Percentiles rank a stretch among this genome's conserved stretches.
These are phyloP conservation scores for Clathrospora elynae DNA, from an alignment of 2,329 filamentous ascomycete genomes.

Conservation along the genomic window DNA sequence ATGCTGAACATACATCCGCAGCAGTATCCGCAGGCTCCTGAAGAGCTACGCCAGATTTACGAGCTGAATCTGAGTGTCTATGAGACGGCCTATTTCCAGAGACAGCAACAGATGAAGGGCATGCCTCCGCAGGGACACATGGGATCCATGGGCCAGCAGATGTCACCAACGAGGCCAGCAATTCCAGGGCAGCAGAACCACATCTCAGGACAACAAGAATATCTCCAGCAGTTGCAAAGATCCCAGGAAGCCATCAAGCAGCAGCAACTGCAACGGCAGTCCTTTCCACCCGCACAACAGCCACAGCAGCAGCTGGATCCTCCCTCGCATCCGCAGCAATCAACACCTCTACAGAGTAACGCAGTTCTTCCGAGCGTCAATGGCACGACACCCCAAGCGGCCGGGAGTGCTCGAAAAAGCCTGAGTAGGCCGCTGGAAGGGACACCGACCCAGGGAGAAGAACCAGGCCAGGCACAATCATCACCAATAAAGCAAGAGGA, in stretches of 20 bases:
- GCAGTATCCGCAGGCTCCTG: slow-evolving; percentile 65
- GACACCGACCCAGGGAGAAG: slow-evolving; percentile 42
- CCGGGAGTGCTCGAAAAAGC: slow-evolving; percentile 44
- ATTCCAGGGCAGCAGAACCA: slow-evolving; percentile 46
- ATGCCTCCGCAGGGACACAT: slow-evolving; percentile 38
- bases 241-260: slow-evolving; percentile 48
- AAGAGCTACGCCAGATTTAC: slow-evolving; percentile 73
- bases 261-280: slow-evolving; percentile 37
- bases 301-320: slow-evolving; percentile 27
- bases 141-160: slow-evolving; percentile 36
- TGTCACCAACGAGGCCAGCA: slow-evolving; percentile 44
- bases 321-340: slow-evolving; percentile 30
- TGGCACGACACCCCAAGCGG: slow-evolving; percentile 54
- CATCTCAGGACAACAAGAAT: slow-evolving; percentile 57
- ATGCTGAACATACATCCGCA: slow-evolving; percentile 50
- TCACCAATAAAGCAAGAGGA: slow-evolving; percentile 41
- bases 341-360: slow-evolving; percentile 54
- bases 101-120: slow-evolving; percentile 56
- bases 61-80: slow-evolving; percentile 77
- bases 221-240: slow-evolving; percentile 53
- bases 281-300: slow-evolving; percentile 48
- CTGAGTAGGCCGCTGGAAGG: slow-evolving; percentile 45
- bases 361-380: slow-evolving; percentile 55
- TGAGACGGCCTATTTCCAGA: slow-evolving; percentile 69
- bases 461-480: slow-evolving; percentile 31